Percentiles rank a stretch among this genome's conserved stretches.
phyloP scores from a whole-genome alignment of 108 stramenopile genomes.

The Cyclotella kingstonii region DNA sequence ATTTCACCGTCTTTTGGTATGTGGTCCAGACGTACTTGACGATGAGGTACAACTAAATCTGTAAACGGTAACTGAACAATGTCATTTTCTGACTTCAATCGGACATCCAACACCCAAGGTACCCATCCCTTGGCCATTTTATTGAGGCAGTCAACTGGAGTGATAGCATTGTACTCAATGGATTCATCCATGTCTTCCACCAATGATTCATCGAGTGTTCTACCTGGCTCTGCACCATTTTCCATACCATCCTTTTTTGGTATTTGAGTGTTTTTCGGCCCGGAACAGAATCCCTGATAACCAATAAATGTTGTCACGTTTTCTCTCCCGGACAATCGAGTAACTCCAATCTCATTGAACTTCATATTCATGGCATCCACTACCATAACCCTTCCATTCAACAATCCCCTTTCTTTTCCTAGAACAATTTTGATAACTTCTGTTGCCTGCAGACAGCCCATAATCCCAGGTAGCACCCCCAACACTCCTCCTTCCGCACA shows the following conservation, averaged over 20 bases:
- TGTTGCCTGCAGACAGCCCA: constrained; percentile 94
- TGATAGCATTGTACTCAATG: constrained; percentile 59
- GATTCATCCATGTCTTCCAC: constrained; percentile 4
- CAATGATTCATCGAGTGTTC: constrained; percentile 84
- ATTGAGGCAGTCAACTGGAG: constrained; percentile 64
- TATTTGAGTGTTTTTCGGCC: constrained; percentile 44
- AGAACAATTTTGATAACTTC: constrained; percentile 87
- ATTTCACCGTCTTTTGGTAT: constrained; percentile 79
- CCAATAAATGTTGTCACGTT: constrained; percentile 68
- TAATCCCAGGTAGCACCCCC: constrained; percentile 91
- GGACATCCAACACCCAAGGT: constrained; percentile 91
- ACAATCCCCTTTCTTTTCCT: constrained; percentile 56
- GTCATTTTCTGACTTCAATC: constrained; percentile 86
- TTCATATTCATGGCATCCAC: constrained; percentile 87
- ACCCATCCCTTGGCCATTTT: constrained; percentile 85
- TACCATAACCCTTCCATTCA: constrained; percentile 73
- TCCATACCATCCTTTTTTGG: constrained; percentile 6
- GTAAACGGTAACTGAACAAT: constrained; percentile 93
- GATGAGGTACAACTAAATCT: constrained; percentile 80
- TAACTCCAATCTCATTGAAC: constrained; percentile 69
- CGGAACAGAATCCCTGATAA: constrained; percentile 87
- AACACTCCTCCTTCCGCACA: constrained; percentile 96
- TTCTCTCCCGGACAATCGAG: constrained; percentile 41
- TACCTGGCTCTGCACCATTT: too few relatives aligned
- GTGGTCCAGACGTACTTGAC: constrained; percentile 62